Conservation (phyloP, 2,329 filamentous ascomycete species). For the Xylaria sp. region DNA sequence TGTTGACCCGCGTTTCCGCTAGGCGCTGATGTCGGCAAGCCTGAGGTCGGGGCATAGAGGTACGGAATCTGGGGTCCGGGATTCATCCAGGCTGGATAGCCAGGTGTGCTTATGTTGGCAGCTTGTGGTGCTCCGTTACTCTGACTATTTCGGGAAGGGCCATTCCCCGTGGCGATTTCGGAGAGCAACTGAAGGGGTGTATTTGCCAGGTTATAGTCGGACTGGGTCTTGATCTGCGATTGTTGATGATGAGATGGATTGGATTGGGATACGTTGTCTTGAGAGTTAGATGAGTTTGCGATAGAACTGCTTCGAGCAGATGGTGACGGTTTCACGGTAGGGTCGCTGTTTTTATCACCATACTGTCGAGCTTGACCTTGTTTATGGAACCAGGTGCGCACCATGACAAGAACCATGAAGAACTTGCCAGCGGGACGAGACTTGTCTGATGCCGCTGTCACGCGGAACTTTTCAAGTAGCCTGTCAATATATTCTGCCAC, state of each 20-base stretch:
- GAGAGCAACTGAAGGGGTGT: constrained; percentile 68
- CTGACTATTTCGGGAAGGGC: constrained; percentile 46
- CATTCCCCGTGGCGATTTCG: constrained; percentile 63
- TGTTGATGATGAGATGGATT: constrained; percentile 37
- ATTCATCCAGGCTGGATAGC: constrained; percentile 40
- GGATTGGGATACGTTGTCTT: constrained; percentile 12
- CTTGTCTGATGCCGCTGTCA: constrained; percentile 70
- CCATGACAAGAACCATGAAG: constrained; percentile 74
- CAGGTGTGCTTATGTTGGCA: constrained; percentile 42
- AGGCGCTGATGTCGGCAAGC: constrained; percentile 27
- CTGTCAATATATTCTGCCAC: constrained; percentile 73
- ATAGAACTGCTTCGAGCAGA: constrained; percentile 1
- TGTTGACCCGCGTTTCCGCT: constrained; percentile 16
- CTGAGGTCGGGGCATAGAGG: constrained; percentile 51
- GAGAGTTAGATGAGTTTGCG: neutral
- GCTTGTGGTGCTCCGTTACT: constrained; percentile 32
- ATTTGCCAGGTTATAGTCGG: constrained; percentile 54
- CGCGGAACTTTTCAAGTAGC: constrained; percentile 75
- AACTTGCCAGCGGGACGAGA: constrained; percentile 77
- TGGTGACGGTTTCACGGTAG: constrained; percentile 21
- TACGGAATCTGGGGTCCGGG: constrained; percentile 49
- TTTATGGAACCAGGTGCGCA: constrained; percentile 75
- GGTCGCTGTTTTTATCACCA: constrained; percentile 34
- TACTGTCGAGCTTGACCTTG: constrained; percentile 50
- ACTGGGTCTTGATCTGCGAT: constrained; percentile 41